Conservation (phyloP, 2,329 filamentous ascomycete genomes). For the Aspergillus ustus region DNA sequence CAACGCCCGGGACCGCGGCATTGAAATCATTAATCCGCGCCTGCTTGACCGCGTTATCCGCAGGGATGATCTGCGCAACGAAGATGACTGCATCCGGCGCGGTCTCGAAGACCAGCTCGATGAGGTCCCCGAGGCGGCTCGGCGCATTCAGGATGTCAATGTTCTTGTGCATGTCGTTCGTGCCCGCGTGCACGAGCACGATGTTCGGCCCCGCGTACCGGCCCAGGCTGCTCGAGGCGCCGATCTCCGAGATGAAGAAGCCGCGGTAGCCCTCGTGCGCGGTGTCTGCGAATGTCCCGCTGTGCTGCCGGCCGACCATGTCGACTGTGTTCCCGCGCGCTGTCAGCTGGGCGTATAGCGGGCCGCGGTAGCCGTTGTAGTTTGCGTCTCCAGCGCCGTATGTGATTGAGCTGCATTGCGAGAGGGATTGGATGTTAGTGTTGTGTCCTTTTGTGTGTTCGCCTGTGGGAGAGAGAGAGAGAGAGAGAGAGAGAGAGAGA, state of each 20-base stretch:
- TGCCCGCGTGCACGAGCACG: conserved; percentile 3
- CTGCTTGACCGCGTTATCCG: background rate
- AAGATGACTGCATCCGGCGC: background rate
- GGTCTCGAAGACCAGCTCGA: background rate
- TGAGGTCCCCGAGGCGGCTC: background rate
- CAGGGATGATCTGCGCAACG: background rate
- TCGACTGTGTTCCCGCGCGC: no score
- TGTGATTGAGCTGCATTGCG: no score
- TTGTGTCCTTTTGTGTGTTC: no score
- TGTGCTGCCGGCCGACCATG: no score
- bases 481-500: no score
- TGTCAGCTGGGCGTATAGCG: no score
- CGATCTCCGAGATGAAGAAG: background rate
- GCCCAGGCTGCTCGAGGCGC: background rate
- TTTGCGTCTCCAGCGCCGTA: no score
- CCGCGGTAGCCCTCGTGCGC: conserved; percentile 4
- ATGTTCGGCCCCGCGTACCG: background rate
- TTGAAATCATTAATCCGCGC: background rate
- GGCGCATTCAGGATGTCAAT: background rate
- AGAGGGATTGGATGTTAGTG: no score
- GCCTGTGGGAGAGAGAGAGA: no score
- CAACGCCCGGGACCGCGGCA: background rate
- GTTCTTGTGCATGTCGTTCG: background rate
- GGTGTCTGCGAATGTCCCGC: no score
- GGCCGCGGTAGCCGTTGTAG: no score